A percentile compares a stretch with the other conserved stretches of the same genome.
phyloP scores from a whole-genome alignment of 257 asterid species.

The Lavandula angustifolia region DNA sequence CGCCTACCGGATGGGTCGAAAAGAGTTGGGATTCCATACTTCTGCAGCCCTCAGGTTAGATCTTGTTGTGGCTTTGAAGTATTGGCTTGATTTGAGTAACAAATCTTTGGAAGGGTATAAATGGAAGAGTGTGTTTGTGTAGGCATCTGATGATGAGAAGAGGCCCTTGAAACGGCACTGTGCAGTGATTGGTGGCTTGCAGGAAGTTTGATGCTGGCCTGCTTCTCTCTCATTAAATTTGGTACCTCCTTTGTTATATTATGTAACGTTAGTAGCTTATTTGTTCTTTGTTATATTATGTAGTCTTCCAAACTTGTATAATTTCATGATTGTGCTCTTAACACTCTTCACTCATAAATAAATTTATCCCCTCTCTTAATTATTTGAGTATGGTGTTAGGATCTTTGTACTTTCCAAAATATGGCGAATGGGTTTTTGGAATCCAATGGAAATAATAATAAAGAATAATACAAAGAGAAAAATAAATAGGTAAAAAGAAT shows the following conservation, averaged over 20 bases:
- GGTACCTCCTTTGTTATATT: slow-evolving; percentile 12
- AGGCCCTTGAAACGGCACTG: slow-evolving; percentile 56
- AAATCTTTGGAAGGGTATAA: too few relatives aligned
- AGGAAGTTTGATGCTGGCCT: not conserved
- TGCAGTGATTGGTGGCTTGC: slow-evolving; percentile 43
- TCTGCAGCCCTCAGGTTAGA: slow-evolving; percentile 65
- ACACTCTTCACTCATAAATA: not conserved
- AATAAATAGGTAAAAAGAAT: too few relatives aligned
- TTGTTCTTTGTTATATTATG: slow-evolving; percentile 9
- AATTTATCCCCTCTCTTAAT: not conserved
- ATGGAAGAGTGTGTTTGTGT: slow-evolving; percentile 23
- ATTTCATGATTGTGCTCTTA: too few relatives aligned
- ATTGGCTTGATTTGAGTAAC: not conserved
- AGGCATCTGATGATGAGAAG: slow-evolving; percentile 55
- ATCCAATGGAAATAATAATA: too few relatives aligned
- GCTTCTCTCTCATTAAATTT: not conserved
- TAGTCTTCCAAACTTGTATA: slow-evolving; percentile 11
- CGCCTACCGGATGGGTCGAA: slow-evolving; percentile 97
- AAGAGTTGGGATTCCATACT: slow-evolving; percentile 66
- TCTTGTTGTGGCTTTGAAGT: not conserved
- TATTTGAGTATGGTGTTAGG: too few relatives aligned
- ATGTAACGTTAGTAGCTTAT: slow-evolving; percentile 19
- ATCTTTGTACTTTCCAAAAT: too few relatives aligned
- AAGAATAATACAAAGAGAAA: too few relatives aligned
- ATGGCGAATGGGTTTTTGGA: too few relatives aligned